Evolutionary conservation across 768 basidiomycete species (phyloP).

Genomic region (Leccinum subgranulosum): DNA sequence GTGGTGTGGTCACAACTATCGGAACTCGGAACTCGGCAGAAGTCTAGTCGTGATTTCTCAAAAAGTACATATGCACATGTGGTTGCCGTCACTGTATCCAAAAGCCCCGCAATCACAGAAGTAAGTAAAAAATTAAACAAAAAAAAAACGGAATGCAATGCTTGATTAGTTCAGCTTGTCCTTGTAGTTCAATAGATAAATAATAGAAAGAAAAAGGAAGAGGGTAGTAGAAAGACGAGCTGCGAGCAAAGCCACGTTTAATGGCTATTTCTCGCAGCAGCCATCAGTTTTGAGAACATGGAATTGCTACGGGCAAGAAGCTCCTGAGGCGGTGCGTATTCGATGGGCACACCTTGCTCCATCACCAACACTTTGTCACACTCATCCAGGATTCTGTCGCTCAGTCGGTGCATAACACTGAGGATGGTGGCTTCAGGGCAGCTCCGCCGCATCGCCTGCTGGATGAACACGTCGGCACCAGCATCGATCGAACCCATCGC

Average conservation of each 20-base stretch:
- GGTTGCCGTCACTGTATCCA: background rate
- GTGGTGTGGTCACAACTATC: slow-evolving; percentile 11
- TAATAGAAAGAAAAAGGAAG: background rate
- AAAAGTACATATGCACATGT: background rate
- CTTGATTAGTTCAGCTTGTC: background rate
- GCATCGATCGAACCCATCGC: slow-evolving; percentile 72
- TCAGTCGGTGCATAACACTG: slow-evolving; percentile 31
- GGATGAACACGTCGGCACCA: slow-evolving; percentile 75
- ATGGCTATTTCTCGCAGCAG: slow-evolving; percentile 19
- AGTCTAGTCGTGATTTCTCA: background rate
- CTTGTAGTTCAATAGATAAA: background rate
- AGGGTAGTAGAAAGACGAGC: background rate
- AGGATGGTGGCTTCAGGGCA: slow-evolving; percentile 30
- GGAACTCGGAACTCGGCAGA: slow-evolving; percentile 15
- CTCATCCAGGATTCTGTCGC: slow-evolving; percentile 25
- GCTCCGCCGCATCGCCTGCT: slow-evolving; percentile 29
- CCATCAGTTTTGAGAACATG: slow-evolving; percentile 29
- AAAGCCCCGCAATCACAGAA: background rate
- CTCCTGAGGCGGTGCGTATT: slow-evolving; percentile 23
- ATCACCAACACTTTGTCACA: slow-evolving; percentile 35
- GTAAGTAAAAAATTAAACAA: background rate
- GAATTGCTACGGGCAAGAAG: slow-evolving; percentile 23
- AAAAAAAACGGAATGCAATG: background rate
- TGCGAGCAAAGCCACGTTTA: background rate
- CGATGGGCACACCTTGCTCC: slow-evolving; percentile 34